A percentile compares a stretch with the other conserved stretches of the same genome.
phyloP scores from a whole-genome alignment of 306 rosid genomes.

The Trifolium repens region DNA sequence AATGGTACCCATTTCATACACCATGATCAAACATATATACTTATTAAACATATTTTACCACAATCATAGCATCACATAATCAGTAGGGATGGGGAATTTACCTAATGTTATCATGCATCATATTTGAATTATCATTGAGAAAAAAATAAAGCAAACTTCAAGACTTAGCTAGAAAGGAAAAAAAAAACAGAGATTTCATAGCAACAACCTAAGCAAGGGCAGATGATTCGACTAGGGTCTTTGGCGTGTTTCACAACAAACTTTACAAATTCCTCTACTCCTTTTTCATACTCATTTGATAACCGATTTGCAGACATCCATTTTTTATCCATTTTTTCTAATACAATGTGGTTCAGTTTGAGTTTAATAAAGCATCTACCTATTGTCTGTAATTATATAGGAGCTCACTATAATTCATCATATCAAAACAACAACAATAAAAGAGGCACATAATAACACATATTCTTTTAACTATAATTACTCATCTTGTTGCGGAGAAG shows the following conservation, averaged over 20 bases:
- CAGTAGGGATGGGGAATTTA: too few relatives aligned
- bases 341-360: too few relatives aligned
- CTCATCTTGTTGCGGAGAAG: constrained; percentile 28
- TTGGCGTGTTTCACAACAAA: not conserved
- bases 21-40: too few relatives aligned
- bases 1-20: too few relatives aligned
- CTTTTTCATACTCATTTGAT: not conserved
- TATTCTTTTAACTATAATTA: constrained; percentile 7
- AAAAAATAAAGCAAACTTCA: too few relatives aligned
- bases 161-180: too few relatives aligned
- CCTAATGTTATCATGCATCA: too few relatives aligned
- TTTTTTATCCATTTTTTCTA: not conserved
- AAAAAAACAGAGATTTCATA: too few relatives aligned
- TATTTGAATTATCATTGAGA: too few relatives aligned
- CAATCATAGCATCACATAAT: too few relatives aligned
- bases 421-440: not conserved
- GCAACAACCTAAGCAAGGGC: not conserved
- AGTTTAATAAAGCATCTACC: too few relatives aligned
- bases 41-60: too few relatives aligned
- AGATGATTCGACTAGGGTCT: not conserved
- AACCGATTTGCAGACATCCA: not conserved
- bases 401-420: not conserved
- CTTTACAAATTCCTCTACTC: not conserved
- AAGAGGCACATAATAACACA: not conserved
- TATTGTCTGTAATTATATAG: not conserved